Conservation (phyloP, 192 early-diverging fungal genomes). For the Coemansia aciculifera region DNA sequence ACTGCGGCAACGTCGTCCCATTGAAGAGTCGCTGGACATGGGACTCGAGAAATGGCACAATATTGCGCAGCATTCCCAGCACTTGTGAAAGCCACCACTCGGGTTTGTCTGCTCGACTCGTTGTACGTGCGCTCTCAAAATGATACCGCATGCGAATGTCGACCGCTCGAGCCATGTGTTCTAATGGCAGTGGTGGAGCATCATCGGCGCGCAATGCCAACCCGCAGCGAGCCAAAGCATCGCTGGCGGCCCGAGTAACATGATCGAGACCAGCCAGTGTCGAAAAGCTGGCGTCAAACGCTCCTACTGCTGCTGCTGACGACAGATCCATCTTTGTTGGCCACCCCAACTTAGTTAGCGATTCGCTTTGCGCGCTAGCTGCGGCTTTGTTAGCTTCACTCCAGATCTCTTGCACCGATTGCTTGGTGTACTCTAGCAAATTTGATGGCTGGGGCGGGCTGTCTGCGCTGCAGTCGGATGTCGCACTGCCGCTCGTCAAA, state of each 20-base stretch:
- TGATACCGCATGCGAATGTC: constrained; percentile 70
- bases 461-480: constrained; percentile 1
- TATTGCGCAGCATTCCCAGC: constrained; percentile 59
- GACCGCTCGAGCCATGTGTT: constrained; percentile 60
- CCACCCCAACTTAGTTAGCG: constrained; percentile 42
- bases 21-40: constrained; percentile 66
- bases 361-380: constrained; percentile 19
- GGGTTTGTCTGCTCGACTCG: constrained; percentile 78
- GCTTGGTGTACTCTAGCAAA: constrained; percentile 29
- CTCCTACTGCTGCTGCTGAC: constrained; percentile 16
- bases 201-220: constrained; percentile 6
- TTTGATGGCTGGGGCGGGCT: constrained; percentile 5
- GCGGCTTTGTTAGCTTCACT: constrained; percentile 25
- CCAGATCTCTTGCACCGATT: constrained; percentile 30
- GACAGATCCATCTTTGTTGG: constrained; percentile 41
- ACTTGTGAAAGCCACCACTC: constrained; percentile 75
- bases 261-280: constrained; percentile 33
- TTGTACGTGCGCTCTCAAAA: constrained; percentile 68
- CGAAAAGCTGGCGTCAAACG: constrained; percentile 37
- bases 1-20: constrained; percentile 35
- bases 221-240: constrained; percentile 13
- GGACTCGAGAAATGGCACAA: constrained; percentile 64
- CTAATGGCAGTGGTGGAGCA: constrained; percentile 51
- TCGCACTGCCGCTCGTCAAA: background rate
- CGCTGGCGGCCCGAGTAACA: constrained; percentile 17